These are phyloP conservation scores for Dioscorea cayenensis DNA, from an alignment of 116 monocot genomes.

Conservation along the genomic window DNA sequence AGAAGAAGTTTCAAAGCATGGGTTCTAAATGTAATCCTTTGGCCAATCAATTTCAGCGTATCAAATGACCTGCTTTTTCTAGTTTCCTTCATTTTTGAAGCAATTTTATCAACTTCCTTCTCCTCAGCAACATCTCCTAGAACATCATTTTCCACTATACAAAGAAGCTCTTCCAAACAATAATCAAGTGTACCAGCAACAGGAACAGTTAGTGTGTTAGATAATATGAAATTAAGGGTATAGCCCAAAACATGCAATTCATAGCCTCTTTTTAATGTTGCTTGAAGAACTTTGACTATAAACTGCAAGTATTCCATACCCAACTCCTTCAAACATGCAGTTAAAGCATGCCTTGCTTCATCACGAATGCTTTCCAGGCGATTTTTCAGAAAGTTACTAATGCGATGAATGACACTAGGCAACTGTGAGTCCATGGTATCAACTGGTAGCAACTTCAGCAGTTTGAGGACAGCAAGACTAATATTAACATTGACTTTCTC, in stretches of 20 bases:
- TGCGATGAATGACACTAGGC: slow-evolving; percentile 57
- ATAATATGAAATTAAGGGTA: slow-evolving; percentile 77
- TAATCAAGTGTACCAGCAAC: slow-evolving; percentile 61
- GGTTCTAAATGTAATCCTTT: slow-evolving; percentile 76
- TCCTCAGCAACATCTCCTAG: slow-evolving; percentile 85
- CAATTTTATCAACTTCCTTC: slow-evolving; percentile 93
- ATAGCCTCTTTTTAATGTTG: slow-evolving; percentile 78
- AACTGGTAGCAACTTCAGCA: slow-evolving; percentile 67
- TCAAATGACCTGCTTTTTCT: slow-evolving; percentile 80
- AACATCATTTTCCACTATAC: slow-evolving; percentile 66
- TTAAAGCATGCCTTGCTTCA: slow-evolving; percentile 85
- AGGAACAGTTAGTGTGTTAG: slow-evolving; percentile 26
- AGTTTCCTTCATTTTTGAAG: slow-evolving; percentile 97
- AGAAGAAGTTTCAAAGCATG: slow-evolving; percentile 62
- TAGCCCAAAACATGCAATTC: slow-evolving; percentile 93
- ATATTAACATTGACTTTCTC: slow-evolving; percentile 73
- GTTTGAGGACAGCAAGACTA: slow-evolving; percentile 70
- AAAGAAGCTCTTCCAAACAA: slow-evolving; percentile 81
- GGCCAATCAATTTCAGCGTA: slow-evolving; percentile 58
- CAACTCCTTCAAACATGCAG: slow-evolving; percentile 69
- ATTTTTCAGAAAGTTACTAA: slow-evolving; percentile 74
- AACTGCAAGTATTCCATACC: slow-evolving; percentile 60
- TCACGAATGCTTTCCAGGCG: slow-evolving; percentile 72
- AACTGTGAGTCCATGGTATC: slow-evolving; percentile 77
- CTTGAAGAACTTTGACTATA: slow-evolving; percentile 57